A percentile compares a stretch with the other conserved stretches of the same genome.
Conservation (phyloP, 2,329 filamentous ascomycete genomes). For the Neofusicoccum umdonicola region DNA sequence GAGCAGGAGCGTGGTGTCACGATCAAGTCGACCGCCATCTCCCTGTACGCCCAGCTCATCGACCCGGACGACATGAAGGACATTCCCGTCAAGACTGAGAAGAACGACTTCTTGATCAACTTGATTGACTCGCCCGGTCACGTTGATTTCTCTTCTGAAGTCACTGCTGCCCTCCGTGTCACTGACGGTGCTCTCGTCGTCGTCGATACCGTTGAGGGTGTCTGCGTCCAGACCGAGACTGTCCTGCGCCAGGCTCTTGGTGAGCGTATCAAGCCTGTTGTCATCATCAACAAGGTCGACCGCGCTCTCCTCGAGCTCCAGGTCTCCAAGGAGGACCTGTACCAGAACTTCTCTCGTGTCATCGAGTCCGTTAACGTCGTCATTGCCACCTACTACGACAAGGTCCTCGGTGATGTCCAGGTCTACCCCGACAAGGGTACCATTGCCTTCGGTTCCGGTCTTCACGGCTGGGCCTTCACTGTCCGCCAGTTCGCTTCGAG, state of each 20-base stretch:
- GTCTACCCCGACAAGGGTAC: slow-evolving; percentile 98
- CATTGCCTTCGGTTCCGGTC: slow-evolving; percentile 98
- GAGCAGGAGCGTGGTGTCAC: slow-evolving; percentile 99
- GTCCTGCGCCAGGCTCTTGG: slow-evolving; percentile 97
- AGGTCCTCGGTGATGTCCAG: slow-evolving; percentile 94
- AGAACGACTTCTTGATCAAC: slow-evolving; percentile 99
- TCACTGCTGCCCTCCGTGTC: slow-evolving; percentile 98
- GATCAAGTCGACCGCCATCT: slow-evolving; percentile 99
- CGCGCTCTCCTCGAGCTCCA: slow-evolving; percentile 98
- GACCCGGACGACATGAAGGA: slow-evolving; percentile 90
- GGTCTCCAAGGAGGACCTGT: slow-evolving; percentile 97
- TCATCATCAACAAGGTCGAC: slow-evolving; percentile 99
- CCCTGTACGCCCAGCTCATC: slow-evolving; percentile 82
- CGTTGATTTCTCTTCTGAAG: slow-evolving; percentile 99
- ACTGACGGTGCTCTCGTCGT: slow-evolving; percentile 99
- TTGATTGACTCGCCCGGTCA: slow-evolving; percentile 99
- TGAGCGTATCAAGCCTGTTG: slow-evolving; percentile 99
- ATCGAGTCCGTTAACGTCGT: slow-evolving; percentile 99
- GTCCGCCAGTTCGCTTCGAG: slow-evolving; percentile 92
- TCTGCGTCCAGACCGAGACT: slow-evolving; percentile 99
- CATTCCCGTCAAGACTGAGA: slow-evolving; percentile 71
- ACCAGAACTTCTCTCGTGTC: slow-evolving; percentile 99
- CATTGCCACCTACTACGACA: slow-evolving; percentile 98
- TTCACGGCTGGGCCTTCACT: slow-evolving; percentile 99
- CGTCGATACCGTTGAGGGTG: slow-evolving; percentile 99